A percentile compares a stretch with the other conserved stretches of the same genome.
Evolutionary conservation across 2,329 filamentous ascomycete genomes (phyloP).

Genomic region (Laburnicola sp.): DNA sequence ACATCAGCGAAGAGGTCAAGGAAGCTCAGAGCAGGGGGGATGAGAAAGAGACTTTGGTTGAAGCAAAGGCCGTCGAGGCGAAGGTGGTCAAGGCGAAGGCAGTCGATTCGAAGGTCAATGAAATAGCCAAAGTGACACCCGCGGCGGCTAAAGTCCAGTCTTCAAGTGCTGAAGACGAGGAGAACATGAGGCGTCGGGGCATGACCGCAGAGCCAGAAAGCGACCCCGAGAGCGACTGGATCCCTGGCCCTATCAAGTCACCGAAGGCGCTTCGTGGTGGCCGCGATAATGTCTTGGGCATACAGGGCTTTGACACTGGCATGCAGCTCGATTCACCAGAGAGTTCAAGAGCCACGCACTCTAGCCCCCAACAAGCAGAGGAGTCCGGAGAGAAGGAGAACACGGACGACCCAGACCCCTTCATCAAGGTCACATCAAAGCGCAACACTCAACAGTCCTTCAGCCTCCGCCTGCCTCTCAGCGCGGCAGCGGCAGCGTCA

Average conservation of each 20-base stretch:
- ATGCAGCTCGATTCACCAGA: conserved; percentile 30
- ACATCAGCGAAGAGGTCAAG: conserved; percentile 49
- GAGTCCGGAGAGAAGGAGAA: conserved; percentile 13
- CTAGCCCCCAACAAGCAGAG: neutral
- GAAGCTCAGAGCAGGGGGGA: conserved; percentile 61
- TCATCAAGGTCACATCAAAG: conserved; percentile 29
- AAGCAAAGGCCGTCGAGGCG: conserved; percentile 2
- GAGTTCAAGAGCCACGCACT: conserved; percentile 4
- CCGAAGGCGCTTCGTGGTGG: conserved; percentile 18
- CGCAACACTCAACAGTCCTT: conserved; percentile 20
- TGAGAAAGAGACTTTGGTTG: conserved; percentile 41
- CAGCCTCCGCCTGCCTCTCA: conserved; percentile 25
- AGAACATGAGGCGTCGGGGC: conserved; percentile 30
- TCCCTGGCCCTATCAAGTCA: conserved; percentile 33
- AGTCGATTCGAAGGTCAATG: conserved; percentile 25
- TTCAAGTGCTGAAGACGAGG: conserved; percentile 34
- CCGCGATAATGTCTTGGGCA: conserved; percentile 37
- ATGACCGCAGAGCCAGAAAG: conserved; percentile 31
- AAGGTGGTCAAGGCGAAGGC: conserved; percentile 13
- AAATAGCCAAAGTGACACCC: conserved; percentile 24
- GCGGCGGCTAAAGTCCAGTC: conserved; percentile 24
- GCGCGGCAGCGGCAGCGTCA: neutral
- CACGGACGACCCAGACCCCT: conserved; percentile 26
- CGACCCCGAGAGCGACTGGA: conserved; percentile 43
- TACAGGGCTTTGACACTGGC: conserved; percentile 29